Conservation (phyloP, 2,329 filamentous ascomycete genomes). For the Aspergillus pseudoterreus region DNA sequence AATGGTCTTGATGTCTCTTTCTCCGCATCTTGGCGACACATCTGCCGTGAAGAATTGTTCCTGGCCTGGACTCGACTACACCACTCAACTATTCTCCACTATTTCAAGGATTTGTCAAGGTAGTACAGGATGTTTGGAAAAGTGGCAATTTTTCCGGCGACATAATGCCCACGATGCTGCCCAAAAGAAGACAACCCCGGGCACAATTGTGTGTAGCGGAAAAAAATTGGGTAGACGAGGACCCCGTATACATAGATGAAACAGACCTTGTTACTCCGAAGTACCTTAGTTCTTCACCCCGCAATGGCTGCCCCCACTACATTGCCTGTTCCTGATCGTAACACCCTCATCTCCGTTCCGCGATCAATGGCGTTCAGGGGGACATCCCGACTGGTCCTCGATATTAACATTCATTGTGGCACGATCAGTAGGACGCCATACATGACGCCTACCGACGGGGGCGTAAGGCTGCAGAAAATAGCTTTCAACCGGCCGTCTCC, state of each 20-base stretch:
- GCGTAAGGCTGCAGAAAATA: neutral
- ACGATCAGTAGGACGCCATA: neutral
- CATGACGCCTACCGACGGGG: neutral
- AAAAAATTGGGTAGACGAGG: neutral
- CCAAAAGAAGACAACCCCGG: neutral
- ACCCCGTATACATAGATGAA: slow-evolving; percentile 5
- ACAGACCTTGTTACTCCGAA: slow-evolving; percentile 2
- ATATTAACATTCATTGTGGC: neutral
- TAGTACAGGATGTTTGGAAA: too few species aligned
- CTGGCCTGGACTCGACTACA: too few species aligned
- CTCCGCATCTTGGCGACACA: slow-evolving; percentile 5
- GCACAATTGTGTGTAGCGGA: neutral
- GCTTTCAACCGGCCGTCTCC: neutral
- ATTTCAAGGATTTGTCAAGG: too few species aligned
- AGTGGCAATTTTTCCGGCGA: too few species aligned
- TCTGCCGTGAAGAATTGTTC: neutral
- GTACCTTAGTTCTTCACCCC: slow-evolving; percentile 1
- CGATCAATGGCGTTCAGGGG: neutral
- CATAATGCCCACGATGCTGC: too few species aligned
- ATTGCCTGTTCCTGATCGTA: neutral
- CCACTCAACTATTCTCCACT: too few species aligned
- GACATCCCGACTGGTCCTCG: neutral
- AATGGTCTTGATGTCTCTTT: neutral
- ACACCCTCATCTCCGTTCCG: neutral
- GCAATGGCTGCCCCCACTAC: neutral